Conservation (phyloP, 2,329 filamentous ascomycete genomes). For the Trichoderma koningiopsis region DNA sequence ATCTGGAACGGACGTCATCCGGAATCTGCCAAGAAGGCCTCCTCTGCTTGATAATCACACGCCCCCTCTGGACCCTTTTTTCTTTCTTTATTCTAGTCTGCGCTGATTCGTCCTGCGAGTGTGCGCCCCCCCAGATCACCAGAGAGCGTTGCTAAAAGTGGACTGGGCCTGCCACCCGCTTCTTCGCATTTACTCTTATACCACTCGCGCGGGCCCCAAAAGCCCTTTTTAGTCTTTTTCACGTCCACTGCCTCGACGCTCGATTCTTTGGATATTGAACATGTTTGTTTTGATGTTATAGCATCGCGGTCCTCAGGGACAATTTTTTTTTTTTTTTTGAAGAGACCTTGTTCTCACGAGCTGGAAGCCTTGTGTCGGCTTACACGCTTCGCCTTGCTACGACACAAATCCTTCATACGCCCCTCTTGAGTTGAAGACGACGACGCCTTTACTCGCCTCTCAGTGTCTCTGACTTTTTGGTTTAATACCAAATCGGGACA, state of each 20-base stretch:
- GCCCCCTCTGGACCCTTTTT: slow-evolving; percentile 24
- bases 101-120: slow-evolving; percentile 20
- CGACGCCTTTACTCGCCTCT: not conserved
- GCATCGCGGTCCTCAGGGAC: slow-evolving; percentile 44
- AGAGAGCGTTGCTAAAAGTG: slow-evolving; percentile 21
- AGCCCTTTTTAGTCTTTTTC: slow-evolving; percentile 24
- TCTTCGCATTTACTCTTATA: slow-evolving; percentile 26
- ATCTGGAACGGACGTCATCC: slow-evolving; percentile 31
- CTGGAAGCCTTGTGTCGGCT: slow-evolving; percentile 32
- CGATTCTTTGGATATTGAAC: slow-evolving; percentile 33
- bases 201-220: slow-evolving; percentile 17
- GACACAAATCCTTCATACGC: slow-evolving; percentile 13
- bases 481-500: not conserved
- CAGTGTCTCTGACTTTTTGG: not conserved
- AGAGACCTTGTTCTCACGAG: slow-evolving; percentile 26
- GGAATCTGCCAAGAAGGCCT: slow-evolving; percentile 31
- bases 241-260: slow-evolving; percentile 35
- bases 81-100: not conserved
- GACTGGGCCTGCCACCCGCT: slow-evolving; percentile 18
- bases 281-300: slow-evolving; percentile 43
- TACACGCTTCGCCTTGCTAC: slow-evolving; percentile 31
- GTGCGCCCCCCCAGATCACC: slow-evolving; percentile 22
- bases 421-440: slow-evolving; percentile 9
- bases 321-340: slow-evolving; percentile 28
- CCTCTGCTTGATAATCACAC: slow-evolving; percentile 24